phyloP scores from a whole-genome alignment of 2,329 filamentous ascomycete species.

The Zopfia rhizophila region DNA sequence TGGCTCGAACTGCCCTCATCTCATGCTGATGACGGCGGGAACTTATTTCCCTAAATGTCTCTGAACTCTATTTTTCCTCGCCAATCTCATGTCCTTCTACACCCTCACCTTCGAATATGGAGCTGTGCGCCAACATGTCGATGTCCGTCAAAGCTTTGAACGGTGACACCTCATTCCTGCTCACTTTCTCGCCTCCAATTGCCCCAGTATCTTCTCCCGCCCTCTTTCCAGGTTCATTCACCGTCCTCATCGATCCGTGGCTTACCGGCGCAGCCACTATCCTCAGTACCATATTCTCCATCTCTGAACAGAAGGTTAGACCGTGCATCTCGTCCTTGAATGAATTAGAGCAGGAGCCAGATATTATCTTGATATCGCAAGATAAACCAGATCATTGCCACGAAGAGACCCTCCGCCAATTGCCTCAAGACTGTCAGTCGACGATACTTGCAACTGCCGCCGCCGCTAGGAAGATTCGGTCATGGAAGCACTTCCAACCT shows the following conservation, averaged over 20 bases:
- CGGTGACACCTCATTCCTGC: conserved; percentile 71
- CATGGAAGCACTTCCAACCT: conserved; percentile 75
- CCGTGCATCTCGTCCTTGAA: conserved; percentile 68
- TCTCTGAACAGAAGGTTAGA: conserved; percentile 64
- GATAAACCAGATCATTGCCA: conserved; percentile 77
- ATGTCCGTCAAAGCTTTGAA: conserved; percentile 72
- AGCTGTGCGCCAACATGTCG: conserved; percentile 61
- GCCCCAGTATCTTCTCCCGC: conserved; percentile 51
- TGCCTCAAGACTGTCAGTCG: conserved; percentile 66
- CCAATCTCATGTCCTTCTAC: conserved; percentile 8
- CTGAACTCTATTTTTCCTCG: neutral
- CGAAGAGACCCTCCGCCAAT: conserved; percentile 72
- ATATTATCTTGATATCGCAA: conserved; percentile 69
- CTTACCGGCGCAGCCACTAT: conserved; percentile 70
- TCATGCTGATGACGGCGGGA: neutral
- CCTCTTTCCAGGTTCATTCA: conserved; percentile 65
- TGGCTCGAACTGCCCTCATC: conserved; percentile 9
- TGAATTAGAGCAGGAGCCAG: conserved; percentile 63
- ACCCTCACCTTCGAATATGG: conserved; percentile 2
- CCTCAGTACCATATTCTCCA: conserved; percentile 70
- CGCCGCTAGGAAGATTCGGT: conserved; percentile 71
- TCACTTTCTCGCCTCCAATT: conserved; percentile 69
- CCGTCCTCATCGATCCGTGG: conserved; percentile 78
- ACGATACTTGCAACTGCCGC: conserved; percentile 73
- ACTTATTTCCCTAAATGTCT: neutral